Evolutionary conservation across 345 rosid genomes (phyloP), one percentile per base, ranked within the genome.

Genomic region (Bruguiera parviflora): DNA sequence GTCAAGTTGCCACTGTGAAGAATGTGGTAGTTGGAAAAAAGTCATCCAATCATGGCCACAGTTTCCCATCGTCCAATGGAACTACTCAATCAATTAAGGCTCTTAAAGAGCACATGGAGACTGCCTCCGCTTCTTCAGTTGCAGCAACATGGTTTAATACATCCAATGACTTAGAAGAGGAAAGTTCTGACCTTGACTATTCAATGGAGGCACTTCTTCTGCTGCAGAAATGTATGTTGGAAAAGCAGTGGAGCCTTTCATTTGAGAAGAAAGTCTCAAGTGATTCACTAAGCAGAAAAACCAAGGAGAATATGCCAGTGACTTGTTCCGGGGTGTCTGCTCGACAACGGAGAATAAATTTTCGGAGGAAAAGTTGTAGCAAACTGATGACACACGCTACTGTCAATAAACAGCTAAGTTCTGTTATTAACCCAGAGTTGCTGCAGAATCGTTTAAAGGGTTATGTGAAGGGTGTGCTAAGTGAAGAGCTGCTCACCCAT

Each of bases 161-260:
- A 63, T 31, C 78, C 24, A 71, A 71, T 62, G 83, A 80, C 62
- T 63, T 79, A 1, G 80, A 77, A 69, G 90, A 75, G 73, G 91
- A 79, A 58, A 70, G 62, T 73, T 71, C 80, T 61, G 85, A 77
- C 58, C 81, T 83, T 57, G 83, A 82, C 61, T 79, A 69, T 71
- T 87, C 92, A 2, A 78, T 93, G 29, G 97, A 89, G 53, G 96
- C 89, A 58, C 84, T 91, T 33, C 86, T 91, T 28, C 71, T 92
- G 79, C 78, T 93, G 66, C 98, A 94, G 83, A 94, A 86, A 80
- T 88, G 91, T 62, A 85, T 91, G 87, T 85, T 91, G 39, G 98
- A 94, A 67, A 88, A 92, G 74, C 97, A 91, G 51, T 89, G 97
- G 98, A 89, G 78, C 67, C 97, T 94, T 77, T 85, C 94, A 15